Evolutionary conservation across 495 filamentous ascomycete species (phyloP).

Genomic region (Neurospora sp.): DNA sequence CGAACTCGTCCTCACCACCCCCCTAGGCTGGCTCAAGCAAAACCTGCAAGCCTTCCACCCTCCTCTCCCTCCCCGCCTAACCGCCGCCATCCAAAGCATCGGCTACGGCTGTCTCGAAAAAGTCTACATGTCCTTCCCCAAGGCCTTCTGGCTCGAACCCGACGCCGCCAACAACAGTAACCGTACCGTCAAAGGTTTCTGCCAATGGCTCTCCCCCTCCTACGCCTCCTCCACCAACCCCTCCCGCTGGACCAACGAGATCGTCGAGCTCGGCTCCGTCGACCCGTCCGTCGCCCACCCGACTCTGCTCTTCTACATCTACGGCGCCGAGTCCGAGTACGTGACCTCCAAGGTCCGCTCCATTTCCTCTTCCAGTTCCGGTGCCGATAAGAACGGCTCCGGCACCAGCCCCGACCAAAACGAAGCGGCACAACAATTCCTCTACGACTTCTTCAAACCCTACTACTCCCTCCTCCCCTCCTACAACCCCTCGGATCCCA

Average conservation of each 20-base stretch:
- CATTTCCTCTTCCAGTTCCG: constrained; percentile 9
- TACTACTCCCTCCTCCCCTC: constrained; percentile 68
- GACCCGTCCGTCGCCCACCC: constrained; percentile 54
- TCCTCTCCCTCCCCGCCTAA: constrained; percentile 52
- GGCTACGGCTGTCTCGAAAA: constrained; percentile 89
- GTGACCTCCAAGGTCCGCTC: constrained; percentile 32
- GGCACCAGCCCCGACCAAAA: neutral
- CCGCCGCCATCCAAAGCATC: constrained; percentile 63
- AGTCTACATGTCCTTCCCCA: constrained; percentile 78
- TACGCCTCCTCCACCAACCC: constrained; percentile 55
- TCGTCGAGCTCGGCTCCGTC: constrained; percentile 66
- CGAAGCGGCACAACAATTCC: constrained; percentile 31
- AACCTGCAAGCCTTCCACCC: constrained; percentile 65
- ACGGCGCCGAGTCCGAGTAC: constrained; percentile 49
- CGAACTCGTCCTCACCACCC: constrained; percentile 75
- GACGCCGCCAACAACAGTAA: neutral
- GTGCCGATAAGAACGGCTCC: neutral
- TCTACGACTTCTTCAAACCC: constrained; percentile 55
- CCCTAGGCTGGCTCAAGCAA: constrained; percentile 81
- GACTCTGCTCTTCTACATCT: constrained; percentile 88
- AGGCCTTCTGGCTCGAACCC: constrained; percentile 44
- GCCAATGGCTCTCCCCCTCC: constrained; percentile 55
- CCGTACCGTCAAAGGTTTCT: constrained; percentile 44
- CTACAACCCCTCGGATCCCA: constrained; percentile 40
- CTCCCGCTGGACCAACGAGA: constrained; percentile 64